Evolutionary conservation across 805 yeast genomes (phyloP), one percentile per base, ranked within the genome.

Genomic region (Komagataella ulmi): DNA sequence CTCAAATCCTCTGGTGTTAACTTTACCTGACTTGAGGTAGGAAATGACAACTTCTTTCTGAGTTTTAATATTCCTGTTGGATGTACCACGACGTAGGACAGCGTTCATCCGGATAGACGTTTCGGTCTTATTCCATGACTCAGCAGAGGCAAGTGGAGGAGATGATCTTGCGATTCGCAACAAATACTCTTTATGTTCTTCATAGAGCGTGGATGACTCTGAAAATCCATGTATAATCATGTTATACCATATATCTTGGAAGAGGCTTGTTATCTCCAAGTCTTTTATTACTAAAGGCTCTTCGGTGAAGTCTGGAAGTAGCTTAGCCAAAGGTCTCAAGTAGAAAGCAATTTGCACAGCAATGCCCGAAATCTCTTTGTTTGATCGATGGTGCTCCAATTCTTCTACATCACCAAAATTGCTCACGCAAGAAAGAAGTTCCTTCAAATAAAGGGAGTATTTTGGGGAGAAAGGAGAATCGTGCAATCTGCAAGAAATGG

Each of bases 241-340:
- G 61, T 91, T 93, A 65, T 88, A 88, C 99, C 99, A 93, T 47
- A 88, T 80, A 65, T 93, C 85, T 61, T 95, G 77, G 71, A 91
- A 88, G 54, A 82, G 69, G 48, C 76, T 73, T 49, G 80, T 69
- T 1, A 80, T 69, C 1, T 69, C 69, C 45, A 78, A 77, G 55
- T 83, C 79, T 7, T 62, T 64, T 59, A 74, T 56, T 14, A 61
- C 61, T 19, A 70, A 59, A 0, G 85, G 80, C 4, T 61, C 57
- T 24, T 74, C 73, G 40, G 71, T 70, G 6, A 74, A 71, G 44
- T 70, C 67, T 3, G 97, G 96, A 52, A 90, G 67, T 45, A 90
- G 66, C 21, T 71, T 73, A 0, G 97, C 93, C 54, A 91, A 72
- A 0, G 97, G 96, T 45, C 72, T 75, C 52, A 93, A 71, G 55